Evolutionary conservation across 345 rosid species (phyloP).

Genomic region (Raphanus sativus): DNA sequence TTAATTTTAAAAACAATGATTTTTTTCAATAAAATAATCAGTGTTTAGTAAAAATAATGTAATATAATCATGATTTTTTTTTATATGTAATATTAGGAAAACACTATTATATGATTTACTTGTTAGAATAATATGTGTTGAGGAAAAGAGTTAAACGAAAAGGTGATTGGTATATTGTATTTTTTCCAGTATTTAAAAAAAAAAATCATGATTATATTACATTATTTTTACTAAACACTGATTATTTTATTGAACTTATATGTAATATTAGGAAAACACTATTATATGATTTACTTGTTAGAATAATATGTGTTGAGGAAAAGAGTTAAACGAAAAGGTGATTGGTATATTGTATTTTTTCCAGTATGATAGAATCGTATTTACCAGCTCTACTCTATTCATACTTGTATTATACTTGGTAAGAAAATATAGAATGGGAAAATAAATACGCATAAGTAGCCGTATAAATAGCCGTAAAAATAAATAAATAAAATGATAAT

Average conservation of each 20-base stretch:
- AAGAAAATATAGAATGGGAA: background rate
- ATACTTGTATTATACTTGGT: background rate
- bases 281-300: too few relatives aligned
- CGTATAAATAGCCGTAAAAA: background rate
- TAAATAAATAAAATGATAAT: background rate
- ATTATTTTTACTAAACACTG: too few relatives aligned
- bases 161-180: background rate
- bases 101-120: too few relatives aligned
- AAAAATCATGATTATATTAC: too few relatives aligned
- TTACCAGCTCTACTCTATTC: background rate
- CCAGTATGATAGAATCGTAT: background rate
- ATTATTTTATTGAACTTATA: too few relatives aligned
- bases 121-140: background rate
- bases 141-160: background rate
- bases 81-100: background rate
- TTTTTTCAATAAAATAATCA: too few relatives aligned
- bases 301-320: background rate
- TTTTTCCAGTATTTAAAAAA: background rate
- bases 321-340: background rate
- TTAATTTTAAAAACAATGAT: background rate
- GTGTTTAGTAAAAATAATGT: too few relatives aligned
- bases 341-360: background rate
- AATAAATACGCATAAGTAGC: background rate
- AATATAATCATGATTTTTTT: too few relatives aligned
- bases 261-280: background rate